Conservation (phyloP, 108 stramenopile species). For the Discostella stelligeroides region DNA sequence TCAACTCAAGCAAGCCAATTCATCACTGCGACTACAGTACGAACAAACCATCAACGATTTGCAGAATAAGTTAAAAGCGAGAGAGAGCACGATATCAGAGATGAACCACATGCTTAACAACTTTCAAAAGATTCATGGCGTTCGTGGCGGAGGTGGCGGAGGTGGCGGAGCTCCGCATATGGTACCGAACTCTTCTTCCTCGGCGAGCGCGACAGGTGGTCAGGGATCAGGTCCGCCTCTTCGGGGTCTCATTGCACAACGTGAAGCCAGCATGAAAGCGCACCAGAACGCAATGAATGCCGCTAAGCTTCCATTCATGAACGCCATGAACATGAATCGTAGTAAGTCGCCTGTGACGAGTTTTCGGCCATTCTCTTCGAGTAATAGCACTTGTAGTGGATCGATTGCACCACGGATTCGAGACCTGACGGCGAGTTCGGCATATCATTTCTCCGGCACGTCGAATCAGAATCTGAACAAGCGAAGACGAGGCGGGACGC, state of each 20-base stretch:
- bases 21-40: constrained; percentile 55
- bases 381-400: constrained; percentile 38
- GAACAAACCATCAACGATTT: constrained; percentile 61
- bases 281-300: constrained; percentile 53
- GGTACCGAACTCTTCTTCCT: constrained; percentile 39
- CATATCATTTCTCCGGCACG: constrained; percentile 51
- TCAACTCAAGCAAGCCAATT: constrained; percentile 55
- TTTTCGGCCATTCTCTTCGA: constrained; percentile 47
- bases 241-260: constrained; percentile 62
- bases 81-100: constrained; percentile 48
- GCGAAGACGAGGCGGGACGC: constrained; percentile 51
- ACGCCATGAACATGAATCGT: constrained; percentile 39
- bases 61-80: constrained; percentile 57
- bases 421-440: constrained; percentile 50
- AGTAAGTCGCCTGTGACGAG: constrained; percentile 37
- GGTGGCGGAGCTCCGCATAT: constrained; percentile 22
- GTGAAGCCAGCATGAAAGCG: constrained; percentile 56
- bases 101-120: constrained; percentile 61
- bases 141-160: constrained; percentile 11
- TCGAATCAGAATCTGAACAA: constrained; percentile 50
- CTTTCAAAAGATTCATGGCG: constrained; percentile 44
- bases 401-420: constrained; percentile 48
- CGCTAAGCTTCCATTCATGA: constrained; percentile 40
- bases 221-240: constrained; percentile 48
- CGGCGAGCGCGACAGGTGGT: constrained; percentile 4